Base-by-base conservation (phyloP, 163 green algal genomes). In the Chlamydomonas reinhardtii region DNA sequence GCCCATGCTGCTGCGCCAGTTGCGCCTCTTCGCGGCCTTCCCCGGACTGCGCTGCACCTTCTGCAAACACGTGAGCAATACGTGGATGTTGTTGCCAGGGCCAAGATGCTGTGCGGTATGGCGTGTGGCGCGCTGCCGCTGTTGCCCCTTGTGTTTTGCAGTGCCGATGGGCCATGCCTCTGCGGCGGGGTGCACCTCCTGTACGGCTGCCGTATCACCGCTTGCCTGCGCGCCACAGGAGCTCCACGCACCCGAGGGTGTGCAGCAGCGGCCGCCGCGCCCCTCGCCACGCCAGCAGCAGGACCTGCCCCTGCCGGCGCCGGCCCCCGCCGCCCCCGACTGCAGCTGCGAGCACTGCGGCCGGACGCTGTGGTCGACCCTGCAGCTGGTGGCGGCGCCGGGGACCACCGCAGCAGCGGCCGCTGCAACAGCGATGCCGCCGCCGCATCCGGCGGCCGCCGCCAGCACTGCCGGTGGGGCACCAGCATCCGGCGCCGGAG, bases 1-100 rank as follows among this genome's bases (percentile, higher is more conserved):
- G 12, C 79, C 66, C 16, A 25, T 85, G 27, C 32, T 78, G 48
- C 66, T 85, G 66, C 79, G 79, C 43, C 79, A 77, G 68, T 68
- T 85, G 68, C 68, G 79, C 0, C 79, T 85, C 52, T 77, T 76
- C 68, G 79, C 79, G 0, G 48, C 68, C 52, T 39, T 85, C 68
- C 79, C 79, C 14, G 52, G 31, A 25, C 54, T 85, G 39, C 52
- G 79, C 12, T 85, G 79, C 68, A 27, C n/a, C 31, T 72, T 77
- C 24, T 85, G 79, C 66, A 73, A 73, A 68, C 68, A 78, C 68
- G 79, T 77, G 32, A 16, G 32, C n/a, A n/a, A n/a, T n/a, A n/a
- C n/a, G n/a, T n/a, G 68, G 32, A 31, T 31, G 68, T 14, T 54
- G n/a, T n/a, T n/a, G n/a, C n/a, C n/a, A n/a, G n/a, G n/a, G n/a